phyloP scores from a whole-genome alignment of 2,329 filamentous ascomycete genomes.

The Knoxdaviesia capensis region DNA sequence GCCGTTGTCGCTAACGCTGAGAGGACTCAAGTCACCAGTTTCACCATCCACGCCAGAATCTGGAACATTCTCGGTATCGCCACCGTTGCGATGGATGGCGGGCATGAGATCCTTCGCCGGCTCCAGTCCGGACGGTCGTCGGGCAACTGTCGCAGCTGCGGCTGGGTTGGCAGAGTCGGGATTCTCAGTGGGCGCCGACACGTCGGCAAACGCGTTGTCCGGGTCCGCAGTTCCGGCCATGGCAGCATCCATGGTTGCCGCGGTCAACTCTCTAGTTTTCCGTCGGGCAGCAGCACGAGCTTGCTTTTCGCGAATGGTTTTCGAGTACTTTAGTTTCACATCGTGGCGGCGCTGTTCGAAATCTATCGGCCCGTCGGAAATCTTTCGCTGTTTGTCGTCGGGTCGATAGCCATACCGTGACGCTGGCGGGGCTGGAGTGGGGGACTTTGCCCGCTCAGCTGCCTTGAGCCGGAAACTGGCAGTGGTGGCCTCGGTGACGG shows the following conservation, averaged over 20 bases:
- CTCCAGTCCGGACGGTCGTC: too few relatives aligned
- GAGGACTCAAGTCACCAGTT: too few relatives aligned
- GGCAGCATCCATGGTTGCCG: constrained; percentile 13
- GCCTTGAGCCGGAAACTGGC: constrained; percentile 47
- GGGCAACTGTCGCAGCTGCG: too few relatives aligned
- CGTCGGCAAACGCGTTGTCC: neutral
- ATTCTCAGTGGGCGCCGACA: constrained; percentile 5
- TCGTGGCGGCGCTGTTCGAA: constrained; percentile 65
- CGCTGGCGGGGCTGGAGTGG: constrained; percentile 7
- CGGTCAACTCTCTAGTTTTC: constrained; percentile 23
- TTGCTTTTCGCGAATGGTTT: constrained; percentile 47
- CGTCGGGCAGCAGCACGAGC: constrained; percentile 30
- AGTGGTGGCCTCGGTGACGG: constrained; percentile 57
- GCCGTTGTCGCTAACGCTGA: too few relatives aligned
- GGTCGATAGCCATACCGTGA: neutral
- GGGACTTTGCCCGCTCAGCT: constrained; percentile 32
- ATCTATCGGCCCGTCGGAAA: constrained; percentile 56
- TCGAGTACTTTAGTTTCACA: constrained; percentile 71
- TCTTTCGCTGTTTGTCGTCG: constrained; percentile 21
- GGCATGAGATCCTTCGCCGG: too few relatives aligned
- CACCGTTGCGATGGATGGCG: too few relatives aligned
- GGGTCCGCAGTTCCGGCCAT: constrained; percentile 16
- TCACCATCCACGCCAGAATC: too few relatives aligned
- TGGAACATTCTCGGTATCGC: too few relatives aligned
- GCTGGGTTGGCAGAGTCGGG: constrained; percentile 44